Evolutionary conservation across 108 stramenopile genomes (phyloP).

Genomic region (Nitzschia sp.): DNA sequence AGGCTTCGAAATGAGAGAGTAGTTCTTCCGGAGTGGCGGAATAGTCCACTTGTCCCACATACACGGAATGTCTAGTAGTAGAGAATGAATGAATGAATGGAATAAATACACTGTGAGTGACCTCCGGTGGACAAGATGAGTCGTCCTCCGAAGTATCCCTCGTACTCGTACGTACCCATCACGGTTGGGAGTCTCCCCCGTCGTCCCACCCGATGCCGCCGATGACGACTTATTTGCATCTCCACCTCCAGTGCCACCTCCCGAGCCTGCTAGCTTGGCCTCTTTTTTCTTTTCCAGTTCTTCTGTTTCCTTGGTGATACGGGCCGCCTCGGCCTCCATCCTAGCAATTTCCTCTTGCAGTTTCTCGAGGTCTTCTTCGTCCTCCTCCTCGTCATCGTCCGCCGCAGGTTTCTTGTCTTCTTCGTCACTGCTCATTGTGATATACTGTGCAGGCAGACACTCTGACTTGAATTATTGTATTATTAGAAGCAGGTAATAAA

Average conservation of each 20-base stretch:
- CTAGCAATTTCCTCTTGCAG: slow-evolving; percentile 76
- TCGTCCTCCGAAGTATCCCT: too few species aligned
- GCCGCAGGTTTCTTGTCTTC: slow-evolving; percentile 46
- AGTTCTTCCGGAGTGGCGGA: slow-evolving; percentile 94
- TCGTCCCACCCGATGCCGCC: slow-evolving; percentile 5
- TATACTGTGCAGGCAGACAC: too few species aligned
- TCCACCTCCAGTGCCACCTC: slow-evolving; percentile 6
- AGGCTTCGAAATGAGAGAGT: slow-evolving; percentile 91
- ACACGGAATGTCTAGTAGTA: slow-evolving; percentile 74
- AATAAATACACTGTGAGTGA: too few species aligned
- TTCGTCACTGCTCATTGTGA: slow-evolving; percentile 39
- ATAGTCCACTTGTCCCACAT: slow-evolving; percentile 98
- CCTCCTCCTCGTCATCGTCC: slow-evolving; percentile 42
- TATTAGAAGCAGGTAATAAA: too few species aligned
- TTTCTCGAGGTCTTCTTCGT: slow-evolving; percentile 57
- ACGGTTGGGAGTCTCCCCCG: slow-evolving; percentile 20
- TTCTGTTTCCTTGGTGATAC: slow-evolving; percentile 64
- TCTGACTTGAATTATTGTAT: too few species aligned
- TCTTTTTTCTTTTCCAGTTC: slow-evolving; percentile 43
- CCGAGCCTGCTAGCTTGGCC: slow-evolving; percentile 2
- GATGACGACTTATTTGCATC: slow-evolving; percentile 27
- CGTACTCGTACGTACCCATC: slow-evolving; percentile 24
- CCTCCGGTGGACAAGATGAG: too few species aligned
- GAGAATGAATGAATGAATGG: too few species aligned
- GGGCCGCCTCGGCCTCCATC: slow-evolving; percentile 87